Evolutionary conservation across 31 red algal genomes (phyloP), one percentile per base, ranked within the genome.

Genomic region (Odonthalia washingtoniensis): DNA sequence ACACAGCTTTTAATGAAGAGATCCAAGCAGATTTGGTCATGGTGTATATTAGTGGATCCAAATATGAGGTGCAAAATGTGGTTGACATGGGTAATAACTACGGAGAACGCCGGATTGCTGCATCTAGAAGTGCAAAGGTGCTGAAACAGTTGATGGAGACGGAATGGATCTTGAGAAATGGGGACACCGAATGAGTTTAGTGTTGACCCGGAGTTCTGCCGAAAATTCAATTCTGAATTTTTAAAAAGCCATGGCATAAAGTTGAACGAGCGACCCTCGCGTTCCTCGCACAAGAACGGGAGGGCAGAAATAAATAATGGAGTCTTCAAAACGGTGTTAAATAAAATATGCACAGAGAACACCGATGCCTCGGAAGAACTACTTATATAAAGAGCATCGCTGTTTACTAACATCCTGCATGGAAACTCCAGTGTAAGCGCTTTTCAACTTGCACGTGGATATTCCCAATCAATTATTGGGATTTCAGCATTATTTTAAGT

Each of bases 371-470:
- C 42, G 2, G 45, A 42, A 79, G 3, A 79, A n/a, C 4, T 46
- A 35, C 40, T 79, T 3, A 4, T 53, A 16, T 33, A 42, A 57
- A 42, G 75, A 5, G 75, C 75, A 60, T 79, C 42, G 37, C 61
- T 79, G 49, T n/a, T 61, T 14, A 28, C 4, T 2, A 79, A 79
- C 4, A n/a, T 79, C 14, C 61, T 79, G 9, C 75, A 79, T 53
- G 75, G 75, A 3, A 42, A 27, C 28, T 79, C 42, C 2, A 61
- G 26, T 53, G 45, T 79, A 30, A 79, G 46, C 40, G 4, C 75
- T 2, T 79, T 79, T 34, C 46, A 79, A 79, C 75, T 79, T 16
- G 75, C 75, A 9, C 3, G 75, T n/a, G 75, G 75, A 53, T 79
- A 79, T 26, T 79, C 75, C 3, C 42, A 16, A 21, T 79, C 44